Evolutionary conservation across 106 monocot genomes (phyloP).

Genomic region (Acanthochlamys bracteata): DNA sequence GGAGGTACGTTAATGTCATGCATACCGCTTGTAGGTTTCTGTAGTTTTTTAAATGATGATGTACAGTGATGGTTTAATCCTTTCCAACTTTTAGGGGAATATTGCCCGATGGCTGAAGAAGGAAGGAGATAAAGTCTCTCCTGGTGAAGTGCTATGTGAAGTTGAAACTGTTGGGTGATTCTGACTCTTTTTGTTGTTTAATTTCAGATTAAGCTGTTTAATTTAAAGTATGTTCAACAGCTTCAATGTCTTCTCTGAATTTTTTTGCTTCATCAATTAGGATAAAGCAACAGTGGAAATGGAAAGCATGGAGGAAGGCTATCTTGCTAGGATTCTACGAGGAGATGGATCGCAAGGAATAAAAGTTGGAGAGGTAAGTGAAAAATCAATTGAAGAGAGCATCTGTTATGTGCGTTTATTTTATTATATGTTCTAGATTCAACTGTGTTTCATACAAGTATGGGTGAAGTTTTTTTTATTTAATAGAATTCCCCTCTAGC

Average conservation of each 20-base stretch:
- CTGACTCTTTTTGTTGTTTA: background rate
- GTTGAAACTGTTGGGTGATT: slow-evolving; percentile 79
- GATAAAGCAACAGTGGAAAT: slow-evolving; percentile 98
- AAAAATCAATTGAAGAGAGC: background rate
- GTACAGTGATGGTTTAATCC: slow-evolving; percentile 4
- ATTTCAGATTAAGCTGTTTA: background rate
- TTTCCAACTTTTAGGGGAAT: slow-evolving; percentile 56
- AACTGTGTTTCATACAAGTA: too few relatives aligned
- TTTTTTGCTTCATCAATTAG: slow-evolving; percentile 40
- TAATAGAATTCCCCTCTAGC: too few relatives aligned
- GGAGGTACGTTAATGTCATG: slow-evolving; percentile 39
- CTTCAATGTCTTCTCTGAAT: background rate
- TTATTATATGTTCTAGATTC: too few relatives aligned
- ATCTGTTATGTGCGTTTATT: too few relatives aligned
- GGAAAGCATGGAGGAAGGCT: slow-evolving; percentile 99
- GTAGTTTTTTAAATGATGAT: background rate
- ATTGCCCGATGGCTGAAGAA: slow-evolving; percentile 95
- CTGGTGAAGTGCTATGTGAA: slow-evolving; percentile 98
- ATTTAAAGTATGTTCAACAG: background rate
- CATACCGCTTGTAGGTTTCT: background rate
- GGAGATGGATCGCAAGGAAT: slow-evolving; percentile 87
- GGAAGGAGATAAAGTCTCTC: slow-evolving; percentile 93
- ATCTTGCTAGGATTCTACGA: slow-evolving; percentile 82
- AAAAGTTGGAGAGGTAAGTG: slow-evolving; percentile 91
- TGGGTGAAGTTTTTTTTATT: too few relatives aligned